These are phyloP conservation scores for Helotiales sp. DNA, from an alignment of 2,329 filamentous ascomycete genomes.

Conservation along the genomic window DNA sequence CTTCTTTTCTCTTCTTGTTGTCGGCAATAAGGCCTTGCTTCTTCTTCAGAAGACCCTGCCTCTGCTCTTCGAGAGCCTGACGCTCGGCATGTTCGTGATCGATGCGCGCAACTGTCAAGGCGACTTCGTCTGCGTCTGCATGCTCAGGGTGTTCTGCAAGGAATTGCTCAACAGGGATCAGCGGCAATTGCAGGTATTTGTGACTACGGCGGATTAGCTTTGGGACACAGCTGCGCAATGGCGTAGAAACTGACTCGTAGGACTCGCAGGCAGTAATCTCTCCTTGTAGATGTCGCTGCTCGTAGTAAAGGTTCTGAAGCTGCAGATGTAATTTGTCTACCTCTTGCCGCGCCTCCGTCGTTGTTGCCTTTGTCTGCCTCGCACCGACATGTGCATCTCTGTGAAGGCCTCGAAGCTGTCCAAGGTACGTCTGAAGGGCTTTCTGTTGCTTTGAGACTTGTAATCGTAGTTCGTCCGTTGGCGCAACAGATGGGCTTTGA, in stretches of 20 bases:
- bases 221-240: too few relatives aligned
- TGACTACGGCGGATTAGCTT: conserved; percentile 55
- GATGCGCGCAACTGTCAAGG: conserved; percentile 86
- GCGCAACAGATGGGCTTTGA: conserved; percentile 43
- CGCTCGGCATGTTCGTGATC: conserved; percentile 86
- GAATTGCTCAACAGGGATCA: conserved; percentile 84
- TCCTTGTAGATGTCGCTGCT: conserved; percentile 84
- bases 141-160: conserved; percentile 74
- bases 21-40: conserved; percentile 69
- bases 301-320: conserved; percentile 94
- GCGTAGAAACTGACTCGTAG: conserved; percentile 68
- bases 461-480: conserved; percentile 50
- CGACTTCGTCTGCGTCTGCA: conserved; percentile 69
- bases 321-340: conserved; percentile 90
- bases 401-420: conserved; percentile 79
- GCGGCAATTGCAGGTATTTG: conserved; percentile 80
- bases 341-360: conserved; percentile 84
- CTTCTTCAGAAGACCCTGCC: conserved; percentile 73
- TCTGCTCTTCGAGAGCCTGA: conserved; percentile 79
- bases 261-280: conserved; percentile 90
- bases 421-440: conserved; percentile 73
- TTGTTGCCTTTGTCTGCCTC: conserved; percentile 81
- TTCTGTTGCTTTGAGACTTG: conserved; percentile 77
- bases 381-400: conserved; percentile 78
- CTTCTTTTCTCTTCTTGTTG: conserved; percentile 92